Percentiles rank a stretch among this genome's conserved stretches.
These are phyloP conservation scores for Athelia sp. DNA, from an alignment of 1,284 basidiomycete genomes.

Conservation along the genomic window DNA sequence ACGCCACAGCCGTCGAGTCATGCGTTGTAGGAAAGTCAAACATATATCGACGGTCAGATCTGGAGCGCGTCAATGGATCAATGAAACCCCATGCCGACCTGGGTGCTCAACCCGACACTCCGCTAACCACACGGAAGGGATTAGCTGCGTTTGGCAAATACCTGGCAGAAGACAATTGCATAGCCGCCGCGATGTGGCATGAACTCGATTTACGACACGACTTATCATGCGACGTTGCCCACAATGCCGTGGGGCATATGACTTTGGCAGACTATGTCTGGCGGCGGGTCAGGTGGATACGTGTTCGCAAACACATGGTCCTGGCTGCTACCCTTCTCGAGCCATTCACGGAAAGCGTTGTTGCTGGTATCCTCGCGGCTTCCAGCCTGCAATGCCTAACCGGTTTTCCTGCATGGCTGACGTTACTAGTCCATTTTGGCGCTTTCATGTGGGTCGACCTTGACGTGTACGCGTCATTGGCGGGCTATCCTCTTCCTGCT, in stretches of 20 bases:
- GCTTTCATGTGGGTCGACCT: slow-evolving; percentile 68
- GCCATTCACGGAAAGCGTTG: slow-evolving; percentile 83
- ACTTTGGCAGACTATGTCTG: slow-evolving; percentile 75
- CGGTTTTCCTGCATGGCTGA: slow-evolving; percentile 45
- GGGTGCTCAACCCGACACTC: slow-evolving; percentile 12
- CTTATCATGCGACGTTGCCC: slow-evolving; percentile 82
- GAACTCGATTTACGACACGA: slow-evolving; percentile 83
- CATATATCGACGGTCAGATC: slow-evolving; percentile 86
- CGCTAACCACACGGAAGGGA: slow-evolving; percentile 42
- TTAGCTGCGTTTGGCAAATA: slow-evolving; percentile 80
- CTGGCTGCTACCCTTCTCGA: slow-evolving; percentile 79
- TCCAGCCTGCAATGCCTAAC: slow-evolving; percentile 53
- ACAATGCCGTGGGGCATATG: slow-evolving; percentile 88
- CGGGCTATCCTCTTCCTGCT: slow-evolving; percentile 58
- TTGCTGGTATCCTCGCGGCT: slow-evolving; percentile 62
- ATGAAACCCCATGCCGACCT: slow-evolving; percentile 32
- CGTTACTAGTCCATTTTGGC: slow-evolving; percentile 50
- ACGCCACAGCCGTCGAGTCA: slow-evolving; percentile 82
- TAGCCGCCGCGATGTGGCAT: slow-evolving; percentile 86
- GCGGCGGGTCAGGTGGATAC: slow-evolving; percentile 89
- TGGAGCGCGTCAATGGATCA: slow-evolving; percentile 67
- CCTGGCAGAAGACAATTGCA: slow-evolving; percentile 96
- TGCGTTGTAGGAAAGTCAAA: slow-evolving; percentile 98
- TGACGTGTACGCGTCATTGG: slow-evolving; percentile 66
- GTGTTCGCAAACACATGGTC: slow-evolving; percentile 91